phyloP scores from a whole-genome alignment of 2,329 filamentous ascomycete genomes.

The Stemphylium beticola region DNA sequence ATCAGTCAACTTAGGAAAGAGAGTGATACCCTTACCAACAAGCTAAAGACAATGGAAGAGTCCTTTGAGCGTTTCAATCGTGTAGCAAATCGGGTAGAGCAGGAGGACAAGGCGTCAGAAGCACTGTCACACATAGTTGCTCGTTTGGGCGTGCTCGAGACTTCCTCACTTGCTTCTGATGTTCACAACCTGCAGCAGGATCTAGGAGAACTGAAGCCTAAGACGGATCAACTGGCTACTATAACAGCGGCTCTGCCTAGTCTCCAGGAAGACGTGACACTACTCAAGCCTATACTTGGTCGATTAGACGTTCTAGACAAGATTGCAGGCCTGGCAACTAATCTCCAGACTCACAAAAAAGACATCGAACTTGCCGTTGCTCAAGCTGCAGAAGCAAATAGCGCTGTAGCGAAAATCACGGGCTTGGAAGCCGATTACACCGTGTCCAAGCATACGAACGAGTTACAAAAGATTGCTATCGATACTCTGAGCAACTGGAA shows the following conservation, averaged over 20 bases:
- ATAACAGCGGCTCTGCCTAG: too few relatives aligned
- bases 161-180: neutral
- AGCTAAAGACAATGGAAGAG: neutral
- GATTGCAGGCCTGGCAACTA: too few relatives aligned
- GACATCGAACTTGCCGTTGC: neutral
- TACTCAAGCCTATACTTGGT: too few relatives aligned
- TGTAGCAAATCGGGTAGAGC: neutral
- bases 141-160: neutral
- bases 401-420: neutral
- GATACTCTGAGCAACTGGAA: conserved; percentile 1
- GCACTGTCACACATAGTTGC: neutral
- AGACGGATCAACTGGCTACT: neutral
- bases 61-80: neutral
- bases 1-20: conserved; percentile 14
- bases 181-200: neutral
- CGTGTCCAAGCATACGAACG: neutral
- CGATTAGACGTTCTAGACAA: too few relatives aligned
- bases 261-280: too few relatives aligned
- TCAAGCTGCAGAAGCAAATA: neutral
- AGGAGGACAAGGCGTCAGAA: neutral
- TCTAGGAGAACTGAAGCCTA: neutral
- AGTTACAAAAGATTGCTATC: neutral
- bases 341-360: too few relatives aligned
- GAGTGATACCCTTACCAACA: conserved; percentile 3
- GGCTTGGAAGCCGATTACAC: neutral